A percentile compares a stretch with the other conserved stretches of the same genome.
Evolutionary conservation across 2,329 filamentous ascomycete species (phyloP).

Genomic region (Diplocarpon rosae): DNA sequence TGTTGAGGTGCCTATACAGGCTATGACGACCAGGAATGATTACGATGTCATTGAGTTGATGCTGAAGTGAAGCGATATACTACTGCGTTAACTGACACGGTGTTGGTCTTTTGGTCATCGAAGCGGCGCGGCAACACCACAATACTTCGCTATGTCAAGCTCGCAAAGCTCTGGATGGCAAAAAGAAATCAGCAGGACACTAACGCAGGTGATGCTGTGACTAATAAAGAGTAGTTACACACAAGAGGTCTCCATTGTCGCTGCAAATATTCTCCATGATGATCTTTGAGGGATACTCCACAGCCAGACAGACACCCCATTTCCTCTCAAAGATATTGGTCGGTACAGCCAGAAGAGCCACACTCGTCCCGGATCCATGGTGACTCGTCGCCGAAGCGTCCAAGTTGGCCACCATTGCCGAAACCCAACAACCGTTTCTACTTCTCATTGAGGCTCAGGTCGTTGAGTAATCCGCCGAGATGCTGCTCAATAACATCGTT

Average conservation of each 20-base stretch:
- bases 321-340: no score
- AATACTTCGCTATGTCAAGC: not conserved
- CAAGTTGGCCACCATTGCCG: not conserved
- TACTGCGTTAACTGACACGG: not conserved
- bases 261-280: no score
- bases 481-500: not conserved
- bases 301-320: no score
- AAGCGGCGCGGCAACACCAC: no score
- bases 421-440: not conserved
- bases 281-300: no score
- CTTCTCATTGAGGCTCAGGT: not conserved
- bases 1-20: constrained; percentile 10
- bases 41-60: constrained; percentile 10
- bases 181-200: not conserved
- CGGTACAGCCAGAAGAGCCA: no score
- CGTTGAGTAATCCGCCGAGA: not conserved
- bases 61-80: constrained; percentile 3
- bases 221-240: not conserved
- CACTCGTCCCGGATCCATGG: not conserved
- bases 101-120: no score
- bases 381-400: not conserved
- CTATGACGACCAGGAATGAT: constrained; percentile 2
- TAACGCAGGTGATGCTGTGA: not conserved
- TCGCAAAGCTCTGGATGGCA: not conserved
- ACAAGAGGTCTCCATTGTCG: no score